Base-by-base conservation (phyloP, 2,329 filamentous ascomycete genomes). In the Aureobasidium sp. region DNA sequence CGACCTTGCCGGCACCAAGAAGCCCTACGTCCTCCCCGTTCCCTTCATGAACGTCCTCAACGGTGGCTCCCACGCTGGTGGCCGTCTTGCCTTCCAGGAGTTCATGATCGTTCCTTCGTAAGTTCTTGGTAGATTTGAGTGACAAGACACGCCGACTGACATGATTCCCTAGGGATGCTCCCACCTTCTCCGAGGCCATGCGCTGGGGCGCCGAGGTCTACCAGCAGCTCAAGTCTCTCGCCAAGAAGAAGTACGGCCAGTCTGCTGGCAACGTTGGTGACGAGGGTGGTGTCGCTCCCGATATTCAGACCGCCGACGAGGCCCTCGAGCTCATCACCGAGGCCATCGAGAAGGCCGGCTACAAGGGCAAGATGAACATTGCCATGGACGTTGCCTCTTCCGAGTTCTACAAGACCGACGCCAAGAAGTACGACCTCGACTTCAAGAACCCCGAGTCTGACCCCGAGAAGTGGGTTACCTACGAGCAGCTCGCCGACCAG, bases 391-490 rank as follows among this genome's bases (percentile, higher is more conserved):
- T 97, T 70, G 93, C 93, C 62, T 96, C 93, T 61, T 95, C 88
- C 79, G 93, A 98, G 76, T 98, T 98, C 83, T 98, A 98, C 86
- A 97, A 97, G 71, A 64, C 68, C 47, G 88, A 93, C 49, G 91
- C 78, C 71, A 96, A 97, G 87, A 97, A 97, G 82, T 98, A 98
- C 83, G 93, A 98, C 71, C 82, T 98, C 61, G 93, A 97, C 85
- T 98, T 97, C 88, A 97, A 98, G 88, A 98, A 98, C 84, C 91
- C 93, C 68, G 86, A 97, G 60, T 93, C 86, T 72, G 93, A 98
- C 79, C 81, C 84, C 70, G 81, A 76, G 79, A 97, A 98, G 84
- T 97, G 93, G 93, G 80, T 98, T 79, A 95, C 88, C 64, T 97
- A 97, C 77, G 89, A 97, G 81, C 80, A 98, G 79, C 86, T 98